Percentiles rank a stretch among this genome's conserved stretches.
Evolutionary conservation across 176 grass and related monocot species (phyloP).

Genomic region (Rhynchospora breviuscula): DNA sequence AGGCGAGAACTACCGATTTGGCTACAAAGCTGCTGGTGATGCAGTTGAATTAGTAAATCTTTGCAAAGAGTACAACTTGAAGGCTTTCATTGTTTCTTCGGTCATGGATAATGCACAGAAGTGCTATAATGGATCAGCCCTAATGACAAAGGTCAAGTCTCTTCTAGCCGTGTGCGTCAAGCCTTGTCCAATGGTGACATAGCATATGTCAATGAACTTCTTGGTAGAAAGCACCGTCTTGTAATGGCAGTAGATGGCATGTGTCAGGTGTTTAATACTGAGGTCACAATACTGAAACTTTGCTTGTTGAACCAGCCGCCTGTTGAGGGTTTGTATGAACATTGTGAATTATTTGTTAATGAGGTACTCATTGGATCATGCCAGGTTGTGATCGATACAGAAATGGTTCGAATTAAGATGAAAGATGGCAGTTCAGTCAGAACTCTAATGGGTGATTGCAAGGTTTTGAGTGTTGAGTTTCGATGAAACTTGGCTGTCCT

Average conservation of each 20-base stretch:
- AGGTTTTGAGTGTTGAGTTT: conserved; percentile 37
- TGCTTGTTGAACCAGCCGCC: conserved; percentile 66
- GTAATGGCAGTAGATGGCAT: conserved; percentile 39
- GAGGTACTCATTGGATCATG: conserved; percentile 22
- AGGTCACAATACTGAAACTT: conserved; percentile 36
- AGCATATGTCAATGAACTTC: conserved; percentile 55
- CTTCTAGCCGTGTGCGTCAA: conserved; percentile 71
- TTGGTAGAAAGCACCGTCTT: conserved; percentile 86
- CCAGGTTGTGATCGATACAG: conserved; percentile 25
- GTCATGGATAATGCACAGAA: conserved; percentile 37
- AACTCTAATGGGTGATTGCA: conserved; percentile 7
- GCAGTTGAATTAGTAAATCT: conserved; percentile 43
- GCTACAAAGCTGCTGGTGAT: conserved; percentile 96
- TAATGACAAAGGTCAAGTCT: conserved; percentile 79
- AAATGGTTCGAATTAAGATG: conserved; percentile 32
- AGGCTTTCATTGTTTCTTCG: conserved; percentile 38
- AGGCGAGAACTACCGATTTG: conserved; percentile 99
- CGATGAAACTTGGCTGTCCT: conserved; percentile 3
- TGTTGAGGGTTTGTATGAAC: conserved; percentile 34
- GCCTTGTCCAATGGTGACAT: conserved; percentile 69
- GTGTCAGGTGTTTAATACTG: conserved; percentile 29
- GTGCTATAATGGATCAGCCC: conserved; percentile 43
- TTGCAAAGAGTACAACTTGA: conserved; percentile 42
- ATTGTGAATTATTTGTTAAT: conserved; percentile 31
- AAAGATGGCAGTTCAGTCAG: neutral